Percentiles rank a stretch among this genome's conserved stretches.
phyloP scores from a whole-genome alignment of 129 eudicot species.

The Pittosporum tobira region DNA sequence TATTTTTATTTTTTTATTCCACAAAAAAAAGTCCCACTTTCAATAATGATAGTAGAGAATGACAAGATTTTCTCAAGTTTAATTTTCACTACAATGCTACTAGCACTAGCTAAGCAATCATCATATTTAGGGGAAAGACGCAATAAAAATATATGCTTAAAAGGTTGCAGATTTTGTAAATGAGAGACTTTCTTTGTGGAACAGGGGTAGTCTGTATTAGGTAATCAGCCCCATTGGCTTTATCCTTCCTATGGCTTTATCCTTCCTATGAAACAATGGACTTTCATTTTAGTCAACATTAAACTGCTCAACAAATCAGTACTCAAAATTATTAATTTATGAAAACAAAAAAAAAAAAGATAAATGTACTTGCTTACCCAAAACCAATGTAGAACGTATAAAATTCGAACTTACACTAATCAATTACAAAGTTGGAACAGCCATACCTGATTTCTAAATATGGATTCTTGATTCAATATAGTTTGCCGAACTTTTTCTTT shows the following conservation, averaged over 20 bases:
- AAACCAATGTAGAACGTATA: slow-evolving; percentile 10
- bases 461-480: slow-evolving; percentile 55
- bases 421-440: neutral
- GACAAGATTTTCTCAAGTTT: too few species aligned
- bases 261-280: neutral
- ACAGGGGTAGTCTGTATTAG: too few species aligned
- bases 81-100: too few species aligned
- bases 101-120: too few species aligned
- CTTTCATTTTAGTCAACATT: neutral
- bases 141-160: too few species aligned
- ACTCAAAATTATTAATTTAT: neutral
- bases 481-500: slow-evolving; percentile 49
- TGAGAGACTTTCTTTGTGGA: too few species aligned
- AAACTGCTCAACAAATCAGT: neutral
- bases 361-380: neutral
- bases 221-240: neutral
- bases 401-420: slow-evolving; percentile 3
- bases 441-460: slow-evolving; percentile 66
- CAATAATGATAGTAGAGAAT: too few species aligned
- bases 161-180: too few species aligned
- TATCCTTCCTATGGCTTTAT: too few species aligned
- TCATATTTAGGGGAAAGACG: too few species aligned
- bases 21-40: neutral
- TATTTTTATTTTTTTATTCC: too few species aligned
- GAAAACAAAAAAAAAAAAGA: neutral